Base-by-base conservation (phyloP, 495 filamentous ascomycete species). In the Ramalina peruviana region DNA sequence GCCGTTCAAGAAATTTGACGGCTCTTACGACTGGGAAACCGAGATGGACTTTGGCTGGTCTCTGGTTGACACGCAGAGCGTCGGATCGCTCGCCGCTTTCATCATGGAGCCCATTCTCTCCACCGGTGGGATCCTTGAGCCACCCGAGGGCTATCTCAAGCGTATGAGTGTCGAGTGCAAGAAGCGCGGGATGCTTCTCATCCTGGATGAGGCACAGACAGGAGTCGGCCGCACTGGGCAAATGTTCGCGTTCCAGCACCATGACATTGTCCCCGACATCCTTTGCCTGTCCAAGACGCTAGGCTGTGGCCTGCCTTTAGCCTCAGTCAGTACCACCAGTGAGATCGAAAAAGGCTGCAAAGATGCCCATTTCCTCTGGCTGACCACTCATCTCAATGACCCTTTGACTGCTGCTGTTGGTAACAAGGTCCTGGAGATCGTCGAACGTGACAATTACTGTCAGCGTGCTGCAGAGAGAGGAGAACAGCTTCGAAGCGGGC, bases 161-260 rank as follows among this genome's bases (percentile, higher is more conserved):
- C 78, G 76, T 33, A 76, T 86, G 66, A 72, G 72, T 57, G 60
- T 62, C 4, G 57, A 88, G 4, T 86, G 83, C 58, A 63, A 76
- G 25, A 74, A 74, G 51, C 68, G 85, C 54, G 83, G 80, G 25
- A 78, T 77, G 0, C 71, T 88, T 2, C 66, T 86, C 26, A 80
- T 88, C 43, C 62, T 85, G 7, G 85, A 90, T 50, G 85, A 90
- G 52, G 75, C 86, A 26, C 88, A 88, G 83, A 78, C 80, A 56
- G 85, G 83, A 0, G 84, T 85, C 75, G 83, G 83, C 2, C 72
- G 81, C 6, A 74, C 70, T 16, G 83, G 83, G 0, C 82, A 77
- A 4, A 58, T 83, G 4, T 80, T 83, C 45, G 81, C 76, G 3
- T 86, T 81, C 78, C 70, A 85, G 48, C 72, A 77, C 39, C 80